Conservation (phyloP, 2,329 filamentous ascomycete species). For the Fusarium goolgardi region DNA sequence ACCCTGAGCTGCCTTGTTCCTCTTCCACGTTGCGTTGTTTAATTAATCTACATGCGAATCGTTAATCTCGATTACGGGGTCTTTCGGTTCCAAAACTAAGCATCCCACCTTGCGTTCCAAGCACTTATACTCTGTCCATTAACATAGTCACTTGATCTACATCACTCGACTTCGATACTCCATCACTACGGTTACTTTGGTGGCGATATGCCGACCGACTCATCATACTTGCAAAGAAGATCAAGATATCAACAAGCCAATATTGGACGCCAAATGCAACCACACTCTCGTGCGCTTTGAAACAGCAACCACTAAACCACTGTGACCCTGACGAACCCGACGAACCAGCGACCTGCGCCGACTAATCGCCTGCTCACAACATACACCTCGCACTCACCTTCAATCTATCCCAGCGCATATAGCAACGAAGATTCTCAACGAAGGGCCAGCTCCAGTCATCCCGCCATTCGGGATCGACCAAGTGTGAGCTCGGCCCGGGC, state of each 20-base stretch:
- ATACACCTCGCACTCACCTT: constrained; percentile 28
- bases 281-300: background rate
- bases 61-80: constrained; percentile 11
- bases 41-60: background rate
- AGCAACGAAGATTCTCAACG: constrained; percentile 19
- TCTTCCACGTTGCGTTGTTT: constrained; percentile 18
- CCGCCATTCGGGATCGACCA: constrained; percentile 31
- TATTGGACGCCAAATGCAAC: constrained; percentile 9
- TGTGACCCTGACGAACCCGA: constrained; percentile 37
- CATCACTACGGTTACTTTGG: constrained; percentile 4
- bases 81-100: constrained; percentile 14
- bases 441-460: constrained; percentile 39
- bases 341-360: constrained; percentile 24
- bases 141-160: background rate
- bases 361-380: constrained; percentile 35
- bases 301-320: constrained; percentile 10
- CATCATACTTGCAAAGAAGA: constrained; percentile 23
- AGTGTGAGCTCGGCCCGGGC: constrained; percentile 38
- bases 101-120: constrained; percentile 3
- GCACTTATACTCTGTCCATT: constrained; percentile 13
- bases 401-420: constrained; percentile 16
- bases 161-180: constrained; percentile 3
- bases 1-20: constrained; percentile 7
- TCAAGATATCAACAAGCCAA: constrained; percentile 21
- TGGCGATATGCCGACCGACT: constrained; percentile 41